Percentiles rank a stretch among this genome's conserved stretches.
Evolutionary conservation across 345 rosid species (phyloP).

Genomic region (Salix brachista): DNA sequence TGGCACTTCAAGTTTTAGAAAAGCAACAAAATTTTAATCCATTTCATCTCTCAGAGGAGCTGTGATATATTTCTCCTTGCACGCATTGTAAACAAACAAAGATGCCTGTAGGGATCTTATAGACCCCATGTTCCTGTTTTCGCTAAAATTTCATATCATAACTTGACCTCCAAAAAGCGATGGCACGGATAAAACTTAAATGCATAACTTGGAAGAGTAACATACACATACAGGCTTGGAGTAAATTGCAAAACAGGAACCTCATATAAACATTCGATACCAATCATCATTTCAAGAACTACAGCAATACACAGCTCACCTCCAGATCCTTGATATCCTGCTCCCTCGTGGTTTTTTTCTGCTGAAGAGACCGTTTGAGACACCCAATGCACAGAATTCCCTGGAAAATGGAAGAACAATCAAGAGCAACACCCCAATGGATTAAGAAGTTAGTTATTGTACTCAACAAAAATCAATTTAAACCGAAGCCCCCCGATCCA

Average conservation of each 20-base stretch:
- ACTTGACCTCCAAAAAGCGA: not conserved
- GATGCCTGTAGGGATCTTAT: not conserved
- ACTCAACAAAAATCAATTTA: not conserved
- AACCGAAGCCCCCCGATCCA: not conserved
- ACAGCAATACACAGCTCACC: constrained; percentile 39
- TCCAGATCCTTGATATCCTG: constrained; percentile 80
- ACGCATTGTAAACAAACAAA: not conserved
- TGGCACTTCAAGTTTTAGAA: not conserved
- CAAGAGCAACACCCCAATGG: not conserved
- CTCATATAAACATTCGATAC: not conserved
- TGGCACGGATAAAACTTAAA: not conserved
- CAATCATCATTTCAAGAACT: constrained; percentile 1
- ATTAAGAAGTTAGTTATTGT: not conserved
- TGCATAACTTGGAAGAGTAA: not conserved
- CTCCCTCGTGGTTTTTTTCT: constrained; percentile 66
- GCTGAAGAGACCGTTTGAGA: constrained; percentile 69
- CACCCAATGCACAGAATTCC: constrained; percentile 89
- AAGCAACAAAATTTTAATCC: not conserved
- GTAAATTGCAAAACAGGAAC: not conserved
- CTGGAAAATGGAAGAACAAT: constrained; percentile 25
- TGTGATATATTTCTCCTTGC: not conserved
- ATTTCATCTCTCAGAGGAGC: not conserved
- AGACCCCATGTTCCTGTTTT: not conserved
- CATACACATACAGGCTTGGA: not conserved
- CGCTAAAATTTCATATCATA: not conserved